phyloP scores from a whole-genome alignment of 495 filamentous ascomycete genomes.

The Collariella sp. region DNA sequence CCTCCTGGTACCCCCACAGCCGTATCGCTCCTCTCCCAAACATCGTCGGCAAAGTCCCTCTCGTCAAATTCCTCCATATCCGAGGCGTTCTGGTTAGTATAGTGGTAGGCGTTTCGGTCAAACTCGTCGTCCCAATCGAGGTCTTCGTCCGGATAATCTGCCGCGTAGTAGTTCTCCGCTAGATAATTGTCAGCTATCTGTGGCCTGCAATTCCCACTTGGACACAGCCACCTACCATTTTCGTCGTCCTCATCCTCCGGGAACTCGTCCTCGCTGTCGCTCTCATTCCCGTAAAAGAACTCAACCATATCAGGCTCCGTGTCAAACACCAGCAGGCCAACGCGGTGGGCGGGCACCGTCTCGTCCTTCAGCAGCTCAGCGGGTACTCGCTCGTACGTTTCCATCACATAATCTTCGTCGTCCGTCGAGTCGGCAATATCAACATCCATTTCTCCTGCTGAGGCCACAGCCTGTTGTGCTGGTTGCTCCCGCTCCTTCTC shows the following conservation, averaged over 20 bases:
- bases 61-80: slow-evolving; percentile 38
- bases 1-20: not conserved
- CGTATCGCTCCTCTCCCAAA: slow-evolving; percentile 5
- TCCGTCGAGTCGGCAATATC: slow-evolving; percentile 31
- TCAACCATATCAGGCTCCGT: slow-evolving; percentile 41
- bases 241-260: slow-evolving; percentile 49
- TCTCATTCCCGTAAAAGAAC: slow-evolving; percentile 41
- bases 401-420: slow-evolving; percentile 44
- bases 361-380: slow-evolving; percentile 35
- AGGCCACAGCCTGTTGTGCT: not conserved
- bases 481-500: slow-evolving; percentile 5
- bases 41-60: slow-evolving; percentile 18
- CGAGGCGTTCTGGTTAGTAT: slow-evolving; percentile 35
- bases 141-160: slow-evolving; percentile 50
- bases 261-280: slow-evolving; percentile 39
- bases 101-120: slow-evolving; percentile 38
- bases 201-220: too few species aligned
- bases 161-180: slow-evolving; percentile 48
- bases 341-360: slow-evolving; percentile 27
- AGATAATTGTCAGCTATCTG: slow-evolving; percentile 2
- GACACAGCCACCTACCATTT: slow-evolving; percentile 37
- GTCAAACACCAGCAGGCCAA: slow-evolving; percentile 46
- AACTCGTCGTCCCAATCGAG: slow-evolving; percentile 47
- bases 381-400: slow-evolving; percentile 47
- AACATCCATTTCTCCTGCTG: slow-evolving; percentile 11